These are phyloP conservation scores for Hymenoscyphus fraxineus DNA, from an alignment of 2,329 filamentous ascomycete species.

Conservation along the genomic window DNA sequence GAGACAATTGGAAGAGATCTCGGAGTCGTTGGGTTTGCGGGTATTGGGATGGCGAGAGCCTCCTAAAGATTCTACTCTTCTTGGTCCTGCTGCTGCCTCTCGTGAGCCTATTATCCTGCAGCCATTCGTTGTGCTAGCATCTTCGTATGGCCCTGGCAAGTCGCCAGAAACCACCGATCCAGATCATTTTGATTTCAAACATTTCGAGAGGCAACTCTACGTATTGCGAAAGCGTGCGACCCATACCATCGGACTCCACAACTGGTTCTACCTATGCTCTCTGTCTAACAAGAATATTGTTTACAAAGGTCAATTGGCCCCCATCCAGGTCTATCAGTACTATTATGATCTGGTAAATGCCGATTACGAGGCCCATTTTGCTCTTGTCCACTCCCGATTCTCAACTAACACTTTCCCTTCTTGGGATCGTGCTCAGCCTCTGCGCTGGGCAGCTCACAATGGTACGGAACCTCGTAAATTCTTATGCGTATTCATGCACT, in stretches of 20 bases:
- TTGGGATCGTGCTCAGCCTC: constrained; percentile 94
- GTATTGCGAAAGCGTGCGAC: constrained; percentile 92
- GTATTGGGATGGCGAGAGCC: constrained; percentile 96
- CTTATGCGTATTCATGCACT: constrained; percentile 27
- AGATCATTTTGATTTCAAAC: constrained; percentile 75
- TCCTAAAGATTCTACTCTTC: constrained; percentile 85
- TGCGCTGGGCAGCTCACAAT: constrained; percentile 97
- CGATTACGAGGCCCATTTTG: constrained; percentile 96
- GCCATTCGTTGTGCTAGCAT: constrained; percentile 86
- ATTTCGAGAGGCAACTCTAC: constrained; percentile 91
- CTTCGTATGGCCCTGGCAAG: constrained; percentile 77
- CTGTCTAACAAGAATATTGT: constrained; percentile 97
- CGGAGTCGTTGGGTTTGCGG: constrained; percentile 79
- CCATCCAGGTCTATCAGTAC: constrained; percentile 95
- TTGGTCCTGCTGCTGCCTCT: constrained; percentile 88
- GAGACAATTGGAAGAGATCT: constrained; percentile 89
- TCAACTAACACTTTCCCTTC: constrained; percentile 98
- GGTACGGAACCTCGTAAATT: constrained; percentile 47
- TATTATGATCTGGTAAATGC: constrained; percentile 96
- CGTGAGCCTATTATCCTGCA: constrained; percentile 94
- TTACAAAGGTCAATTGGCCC: constrained; percentile 95
- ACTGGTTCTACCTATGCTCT: constrained; percentile 98
- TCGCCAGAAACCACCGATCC: constrained; percentile 75
- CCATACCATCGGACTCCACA: constrained; percentile 89
- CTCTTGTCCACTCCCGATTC: constrained; percentile 93